Base-by-base conservation (phyloP, 176 grass and related monocot genomes). In the Carex pumila region DNA sequence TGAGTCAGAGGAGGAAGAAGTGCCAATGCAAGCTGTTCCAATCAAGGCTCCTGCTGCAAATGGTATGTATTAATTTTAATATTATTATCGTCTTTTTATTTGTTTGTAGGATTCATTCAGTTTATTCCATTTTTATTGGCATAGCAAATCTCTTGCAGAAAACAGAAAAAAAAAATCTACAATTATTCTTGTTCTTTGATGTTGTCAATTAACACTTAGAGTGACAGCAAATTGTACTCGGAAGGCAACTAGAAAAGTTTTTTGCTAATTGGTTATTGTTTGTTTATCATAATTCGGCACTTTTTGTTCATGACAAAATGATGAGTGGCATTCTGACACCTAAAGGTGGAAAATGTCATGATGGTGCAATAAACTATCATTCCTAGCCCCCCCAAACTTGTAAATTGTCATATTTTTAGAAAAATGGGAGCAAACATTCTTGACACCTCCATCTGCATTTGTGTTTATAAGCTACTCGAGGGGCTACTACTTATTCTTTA, bases 1-100 rank as follows among this genome's bases (percentile, higher is more conserved):
- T 17, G 61, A 68, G 25, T 62, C 61, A 18, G 61, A 62, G 5
- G 80, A 66, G 34, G 80, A 82, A 66, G 80, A 83, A 17, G 58
- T 41, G 58, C 61, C 62, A 49, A 6, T 79, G 21, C 29, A 59
- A 49, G 37, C 31, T 88, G 81, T 34, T 80, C 15, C 67, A 29
- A 29, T 71, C 59, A 47, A 52, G n/a, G 60, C 19, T 15, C 4
- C 76, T 5, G 43, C 58, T 81, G 22, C 82, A 65, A 65, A 67
- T 83, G 25, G 17, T 83, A 43, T 19, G 22, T 72, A 62, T 43
- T 79, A 13, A 34, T 9, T n/a, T 84, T 47, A 6, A n/a, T 81
- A 55, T 75, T 1, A 2, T 53, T 25, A 14, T 74, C 4, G 5
- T 2, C 10, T 43, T 74, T 14, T 29, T 53, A 29, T 30, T 25